Conservation (phyloP, 1,284 basidiomycete species). For the Ustilago sp. region DNA sequence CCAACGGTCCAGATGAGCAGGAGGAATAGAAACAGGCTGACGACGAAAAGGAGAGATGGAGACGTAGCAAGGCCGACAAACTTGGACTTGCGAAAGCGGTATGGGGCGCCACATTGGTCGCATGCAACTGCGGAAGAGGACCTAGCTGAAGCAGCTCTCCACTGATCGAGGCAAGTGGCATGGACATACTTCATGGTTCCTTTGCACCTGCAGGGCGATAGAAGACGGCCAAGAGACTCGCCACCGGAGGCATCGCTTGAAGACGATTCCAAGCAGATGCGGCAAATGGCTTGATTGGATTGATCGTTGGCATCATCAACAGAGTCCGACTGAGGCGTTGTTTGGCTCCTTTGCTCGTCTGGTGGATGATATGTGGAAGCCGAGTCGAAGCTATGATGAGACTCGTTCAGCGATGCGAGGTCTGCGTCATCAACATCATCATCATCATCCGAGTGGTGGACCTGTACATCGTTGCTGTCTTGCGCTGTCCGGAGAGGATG, state of each 20-base stretch:
- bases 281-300: slow-evolving; percentile 40
- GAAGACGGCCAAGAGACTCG: slow-evolving; percentile 45
- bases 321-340: neutral
- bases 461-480: neutral
- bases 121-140: slow-evolving; percentile 51
- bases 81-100: slow-evolving; percentile 53
- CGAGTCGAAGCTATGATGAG: slow-evolving; percentile 11
- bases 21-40: slow-evolving; percentile 50
- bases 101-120: slow-evolving; percentile 64
- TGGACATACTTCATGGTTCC: slow-evolving; percentile 68
- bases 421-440: neutral
- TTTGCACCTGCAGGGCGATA: slow-evolving; percentile 60
- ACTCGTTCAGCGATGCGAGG: slow-evolving; percentile 2
- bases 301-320: slow-evolving; percentile 24
- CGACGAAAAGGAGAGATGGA: slow-evolving; percentile 40
- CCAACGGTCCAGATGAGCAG: slow-evolving; percentile 51
- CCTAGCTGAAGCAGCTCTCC: slow-evolving; percentile 53
- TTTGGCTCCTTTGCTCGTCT: neutral
- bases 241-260: slow-evolving; percentile 26
- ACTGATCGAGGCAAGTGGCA: slow-evolving; percentile 61
- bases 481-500: neutral
- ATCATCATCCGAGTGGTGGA: neutral
- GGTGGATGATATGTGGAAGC: neutral
- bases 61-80: slow-evolving; percentile 56
- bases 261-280: slow-evolving; percentile 42